Evolutionary conservation across 2,329 filamentous ascomycete genomes (phyloP).

Genomic region (Calonectria naviculata): DNA sequence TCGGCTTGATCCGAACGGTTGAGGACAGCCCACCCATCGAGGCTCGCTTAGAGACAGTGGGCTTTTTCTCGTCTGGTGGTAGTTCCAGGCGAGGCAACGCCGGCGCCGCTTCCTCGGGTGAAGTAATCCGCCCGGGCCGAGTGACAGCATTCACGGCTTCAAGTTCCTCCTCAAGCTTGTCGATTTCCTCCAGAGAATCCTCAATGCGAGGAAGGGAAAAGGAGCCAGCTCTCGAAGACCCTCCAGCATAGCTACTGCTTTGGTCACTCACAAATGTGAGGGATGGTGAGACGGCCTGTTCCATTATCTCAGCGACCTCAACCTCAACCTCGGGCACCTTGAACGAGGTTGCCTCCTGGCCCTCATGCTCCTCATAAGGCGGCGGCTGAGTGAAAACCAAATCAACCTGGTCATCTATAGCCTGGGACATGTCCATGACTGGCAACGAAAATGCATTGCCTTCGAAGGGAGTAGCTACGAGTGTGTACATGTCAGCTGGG

Average conservation of each 20-base stretch:
- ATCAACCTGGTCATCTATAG: constrained; percentile 23
- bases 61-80: constrained; percentile 24
- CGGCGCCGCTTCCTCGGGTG: constrained; percentile 36
- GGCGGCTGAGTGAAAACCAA: constrained; percentile 41
- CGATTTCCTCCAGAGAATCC: constrained; percentile 72
- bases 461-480: constrained; percentile 59
- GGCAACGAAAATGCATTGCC: constrained; percentile 33
- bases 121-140: constrained; percentile 45
- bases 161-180: constrained; percentile 70
- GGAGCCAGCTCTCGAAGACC: constrained; percentile 44
- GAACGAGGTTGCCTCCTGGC: constrained; percentile 33
- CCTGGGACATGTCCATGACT: constrained; percentile 29
- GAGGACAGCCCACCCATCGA: constrained; percentile 48
- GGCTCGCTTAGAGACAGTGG: constrained; percentile 37
- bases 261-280: constrained; percentile 44
- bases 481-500: constrained; percentile 53
- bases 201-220: constrained; percentile 64
- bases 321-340: constrained; percentile 44
- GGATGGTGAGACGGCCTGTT: constrained; percentile 47
- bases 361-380: constrained; percentile 33
- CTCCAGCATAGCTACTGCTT: constrained; percentile 48
- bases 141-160: constrained; percentile 62
- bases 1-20: constrained; percentile 55
- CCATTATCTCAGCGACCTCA: constrained; percentile 38
- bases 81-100: constrained; percentile 30